Evolutionary conservation across 2,329 filamentous ascomycete species (phyloP).

Genomic region (Fusarium lyarnte): DNA sequence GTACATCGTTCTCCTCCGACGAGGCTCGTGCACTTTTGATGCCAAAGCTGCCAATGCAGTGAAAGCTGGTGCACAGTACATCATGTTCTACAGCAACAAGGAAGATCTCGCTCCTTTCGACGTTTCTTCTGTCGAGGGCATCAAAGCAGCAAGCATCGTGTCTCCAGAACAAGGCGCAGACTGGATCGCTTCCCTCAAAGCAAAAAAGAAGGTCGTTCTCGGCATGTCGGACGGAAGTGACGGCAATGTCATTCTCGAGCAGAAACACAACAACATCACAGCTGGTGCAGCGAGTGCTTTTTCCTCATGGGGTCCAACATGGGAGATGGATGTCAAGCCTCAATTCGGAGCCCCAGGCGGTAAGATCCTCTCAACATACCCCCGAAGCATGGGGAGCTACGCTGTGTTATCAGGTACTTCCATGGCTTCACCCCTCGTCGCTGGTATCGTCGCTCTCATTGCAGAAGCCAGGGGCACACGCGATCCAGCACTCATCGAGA

Average conservation of each 20-base stretch:
- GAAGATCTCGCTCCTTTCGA: slow-evolving; percentile 49
- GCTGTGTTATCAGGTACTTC: slow-evolving; percentile 66
- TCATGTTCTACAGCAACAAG: slow-evolving; percentile 69
- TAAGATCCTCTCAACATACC: slow-evolving; percentile 67
- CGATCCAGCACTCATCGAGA: slow-evolving; percentile 60
- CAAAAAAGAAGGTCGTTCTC: slow-evolving; percentile 55
- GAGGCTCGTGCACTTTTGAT: slow-evolving; percentile 66
- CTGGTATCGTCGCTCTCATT: slow-evolving; percentile 64
- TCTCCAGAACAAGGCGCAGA: slow-evolving; percentile 52
- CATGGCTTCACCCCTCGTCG: slow-evolving; percentile 67
- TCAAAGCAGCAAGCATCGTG: slow-evolving; percentile 55
- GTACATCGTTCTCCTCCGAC: slow-evolving; percentile 68
- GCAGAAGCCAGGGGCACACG: slow-evolving; percentile 61
- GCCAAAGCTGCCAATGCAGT: slow-evolving; percentile 64
- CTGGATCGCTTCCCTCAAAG: slow-evolving; percentile 56
- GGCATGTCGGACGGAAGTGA: slow-evolving; percentile 55
- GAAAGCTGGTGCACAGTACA: slow-evolving; percentile 65
- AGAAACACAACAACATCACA: slow-evolving; percentile 52
- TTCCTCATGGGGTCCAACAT: slow-evolving; percentile 70
- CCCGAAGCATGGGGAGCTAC: slow-evolving; percentile 57
- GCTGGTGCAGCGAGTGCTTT: slow-evolving; percentile 63
- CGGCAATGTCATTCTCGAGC: slow-evolving; percentile 48
- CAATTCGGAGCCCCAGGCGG: slow-evolving; percentile 66
- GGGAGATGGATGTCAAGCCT: slow-evolving; percentile 66
- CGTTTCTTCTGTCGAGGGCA: slow-evolving; percentile 43